Base-by-base conservation (phyloP, 1,284 basidiomycete species). In the Cryptococcus floricola region DNA sequence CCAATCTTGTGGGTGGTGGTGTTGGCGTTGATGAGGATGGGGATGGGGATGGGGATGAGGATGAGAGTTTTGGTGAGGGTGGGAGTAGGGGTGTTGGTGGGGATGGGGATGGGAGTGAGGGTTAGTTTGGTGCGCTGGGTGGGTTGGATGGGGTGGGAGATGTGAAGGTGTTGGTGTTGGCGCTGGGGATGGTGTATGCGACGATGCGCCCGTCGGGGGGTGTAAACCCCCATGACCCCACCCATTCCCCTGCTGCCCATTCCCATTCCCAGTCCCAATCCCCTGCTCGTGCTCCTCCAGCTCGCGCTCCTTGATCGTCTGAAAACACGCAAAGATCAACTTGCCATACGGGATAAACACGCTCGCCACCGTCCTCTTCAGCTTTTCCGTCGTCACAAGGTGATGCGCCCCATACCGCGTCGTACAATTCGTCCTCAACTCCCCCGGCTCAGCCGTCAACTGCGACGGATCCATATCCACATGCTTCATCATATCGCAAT, bases 301-400 rank as follows among this genome's bases (percentile, higher is more conserved):
- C 85, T 91, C 59, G 87, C 87, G 78, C 89, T 90, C 73, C 86
- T 88, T 89, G 67, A 68, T 75, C 41, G 75, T 79, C 62, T 77
- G 71, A 61, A 78, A 80, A 60, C 76, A 79, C 3, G 78, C 76
- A 43, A 80, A 74, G 12, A 77, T 73, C 61, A 80, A 80, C 81
- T 73, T 77, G 83, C 91, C 93, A 82, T 95, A 91, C 62, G 91
- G 91, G 74, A 95, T 92, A 77, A 93, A 91, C 58, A 95, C 88
- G 73, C 88, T 91, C 69, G 91, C 88, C 50, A 95, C 86, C 67
- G 87, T 82, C 18, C 79, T 68, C 38, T 74, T 67, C 74, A 84
- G 64, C 48, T 83, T 84, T 57, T 85, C 83, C 41, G 82, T 80
- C 59, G 76, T 77, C 49, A 82, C 76, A 4, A 85, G 83, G 80